A percentile compares a stretch with the other conserved stretches of the same genome.
Conservation (phyloP, 2,329 filamentous ascomycete species). For the Colletotrichum melonis region DNA sequence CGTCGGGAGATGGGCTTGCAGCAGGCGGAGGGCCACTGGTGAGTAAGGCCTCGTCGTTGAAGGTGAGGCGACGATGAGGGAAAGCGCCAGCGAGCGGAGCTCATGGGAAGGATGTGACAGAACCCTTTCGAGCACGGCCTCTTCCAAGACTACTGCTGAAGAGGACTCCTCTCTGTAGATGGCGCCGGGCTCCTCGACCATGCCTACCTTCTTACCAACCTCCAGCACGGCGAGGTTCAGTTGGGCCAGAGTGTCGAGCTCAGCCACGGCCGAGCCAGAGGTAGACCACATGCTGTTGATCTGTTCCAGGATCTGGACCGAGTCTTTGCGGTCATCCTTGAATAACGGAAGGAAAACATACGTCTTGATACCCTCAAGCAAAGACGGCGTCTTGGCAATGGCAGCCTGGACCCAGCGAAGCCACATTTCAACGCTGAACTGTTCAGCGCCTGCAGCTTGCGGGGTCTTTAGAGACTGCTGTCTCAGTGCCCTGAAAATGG, state of each 20-base stretch:
- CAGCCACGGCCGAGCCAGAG: constrained; percentile 55
- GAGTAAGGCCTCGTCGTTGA: constrained; percentile 81
- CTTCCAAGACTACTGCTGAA: constrained; percentile 48
- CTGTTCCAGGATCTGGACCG: constrained; percentile 67
- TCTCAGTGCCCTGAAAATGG: constrained; percentile 62
- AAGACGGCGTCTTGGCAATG: constrained; percentile 58
- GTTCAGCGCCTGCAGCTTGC: constrained; percentile 33
- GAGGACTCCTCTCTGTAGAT: constrained; percentile 25
- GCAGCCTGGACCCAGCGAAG: constrained; percentile 66
- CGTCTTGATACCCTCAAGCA: constrained; percentile 72
- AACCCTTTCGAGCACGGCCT: constrained; percentile 61
- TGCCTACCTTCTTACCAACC: constrained; percentile 75
- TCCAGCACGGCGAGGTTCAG: constrained; percentile 76
- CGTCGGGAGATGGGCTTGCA: constrained; percentile 74
- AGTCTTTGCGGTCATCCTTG: constrained; percentile 64
- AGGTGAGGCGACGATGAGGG: constrained; percentile 81
- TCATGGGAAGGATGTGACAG: constrained; percentile 68
- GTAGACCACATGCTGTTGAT: constrained; percentile 64
- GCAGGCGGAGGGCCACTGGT: constrained; percentile 66
- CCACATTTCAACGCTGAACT: constrained; percentile 59
- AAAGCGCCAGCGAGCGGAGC: constrained; percentile 83
- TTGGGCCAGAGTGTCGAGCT: constrained; percentile 64
- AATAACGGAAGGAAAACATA: constrained; percentile 74
- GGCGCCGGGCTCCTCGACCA: constrained; percentile 73
- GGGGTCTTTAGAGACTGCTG: constrained; percentile 41